Percentiles rank a stretch among this genome's conserved stretches.
Evolutionary conservation across 768 basidiomycete genomes (phyloP).

Genomic region (Botryobasidium botryosum): DNA sequence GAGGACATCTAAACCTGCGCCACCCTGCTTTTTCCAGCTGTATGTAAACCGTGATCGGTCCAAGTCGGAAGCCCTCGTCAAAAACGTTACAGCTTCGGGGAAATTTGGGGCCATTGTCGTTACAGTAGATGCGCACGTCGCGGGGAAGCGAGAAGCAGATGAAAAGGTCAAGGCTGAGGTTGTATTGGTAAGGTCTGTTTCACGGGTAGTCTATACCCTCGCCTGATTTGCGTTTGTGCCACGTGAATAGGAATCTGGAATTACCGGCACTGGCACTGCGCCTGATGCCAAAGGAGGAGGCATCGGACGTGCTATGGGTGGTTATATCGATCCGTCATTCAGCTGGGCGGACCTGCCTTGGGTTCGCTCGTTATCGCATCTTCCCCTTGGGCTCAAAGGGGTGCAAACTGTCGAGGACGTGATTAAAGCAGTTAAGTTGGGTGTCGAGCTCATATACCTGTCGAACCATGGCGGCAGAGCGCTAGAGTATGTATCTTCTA

Average conservation of each 20-base stretch:
- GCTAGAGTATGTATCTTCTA: too few relatives aligned
- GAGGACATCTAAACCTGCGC: conserved; percentile 9
- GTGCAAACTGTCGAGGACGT: conserved; percentile 24
- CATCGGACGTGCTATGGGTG: conserved; percentile 4
- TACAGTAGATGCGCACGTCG: conserved; percentile 78
- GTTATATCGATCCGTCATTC: conserved; percentile 10
- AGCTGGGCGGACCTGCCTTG: conserved; percentile 7
- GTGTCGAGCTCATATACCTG: conserved; percentile 24
- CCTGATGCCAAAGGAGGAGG: conserved; percentile 2
- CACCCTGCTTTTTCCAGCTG: conserved; percentile 25
- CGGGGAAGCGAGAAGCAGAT: conserved; percentile 67
- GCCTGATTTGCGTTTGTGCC: too few relatives aligned
- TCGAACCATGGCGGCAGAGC: conserved; percentile 27
- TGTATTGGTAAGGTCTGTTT: background rate
- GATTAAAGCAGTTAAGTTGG: conserved; percentile 20
- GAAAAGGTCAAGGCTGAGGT: conserved; percentile 2
- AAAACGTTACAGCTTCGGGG: background rate
- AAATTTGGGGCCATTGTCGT: conserved; percentile 49
- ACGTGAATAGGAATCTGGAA: background rate
- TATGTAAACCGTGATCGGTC: conserved; percentile 13
- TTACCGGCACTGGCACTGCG: background rate
- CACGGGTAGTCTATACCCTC: too few relatives aligned
- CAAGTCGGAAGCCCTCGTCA: background rate
- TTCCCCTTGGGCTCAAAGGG: conserved; percentile 22
- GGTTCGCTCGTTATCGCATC: conserved; percentile 11